These are phyloP conservation scores for Meyerozyma smithsonii DNA, from an alignment of 1,139 yeast species.

Conservation along the genomic window DNA sequence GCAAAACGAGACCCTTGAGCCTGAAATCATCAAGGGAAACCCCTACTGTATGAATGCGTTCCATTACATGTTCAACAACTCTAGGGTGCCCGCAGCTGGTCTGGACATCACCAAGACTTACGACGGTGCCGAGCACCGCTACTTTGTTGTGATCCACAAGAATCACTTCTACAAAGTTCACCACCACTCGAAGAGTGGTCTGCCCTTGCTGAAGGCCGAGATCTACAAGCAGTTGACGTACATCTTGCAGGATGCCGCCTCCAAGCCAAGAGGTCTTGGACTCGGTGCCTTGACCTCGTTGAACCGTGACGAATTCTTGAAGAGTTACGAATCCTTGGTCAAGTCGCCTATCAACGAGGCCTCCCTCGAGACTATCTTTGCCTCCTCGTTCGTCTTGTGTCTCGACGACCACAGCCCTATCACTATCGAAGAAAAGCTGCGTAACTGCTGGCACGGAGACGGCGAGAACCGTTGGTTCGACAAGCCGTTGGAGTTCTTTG, in stretches of 20 bases:
- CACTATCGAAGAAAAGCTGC: constrained; percentile 81
- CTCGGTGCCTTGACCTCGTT: constrained; percentile 79
- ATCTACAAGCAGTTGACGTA: constrained; percentile 62
- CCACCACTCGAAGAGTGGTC: constrained; percentile 56
- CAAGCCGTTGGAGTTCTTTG: constrained; percentile 84
- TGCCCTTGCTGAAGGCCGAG: constrained; percentile 53
- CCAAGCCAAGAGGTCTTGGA: constrained; percentile 43
- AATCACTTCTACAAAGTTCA: constrained; percentile 80
- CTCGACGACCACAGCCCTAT: constrained; percentile 72
- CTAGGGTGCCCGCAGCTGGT: constrained; percentile 67
- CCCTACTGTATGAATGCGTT: constrained; percentile 95
- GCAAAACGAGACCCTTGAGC: constrained; percentile 58
- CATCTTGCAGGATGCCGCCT: constrained; percentile 45
- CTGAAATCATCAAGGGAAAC: constrained; percentile 74
- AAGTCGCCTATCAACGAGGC: constrained; percentile 53
- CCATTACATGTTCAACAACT: constrained; percentile 85
- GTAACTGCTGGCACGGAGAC: constrained; percentile 91
- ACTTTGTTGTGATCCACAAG: constrained; percentile 67
- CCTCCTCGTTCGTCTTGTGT: constrained; percentile 76
- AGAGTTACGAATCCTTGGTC: constrained; percentile 53
- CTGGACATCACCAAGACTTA: constrained; percentile 53
- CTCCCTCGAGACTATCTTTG: constrained; percentile 65
- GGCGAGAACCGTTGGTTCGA: constrained; percentile 89
- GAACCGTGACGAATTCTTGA: constrained; percentile 81
- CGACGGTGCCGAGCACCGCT: constrained; percentile 55